Percentiles rank a stretch among this genome's conserved stretches.
Evolutionary conservation across 495 filamentous ascomycete species (phyloP).

Genomic region (Aspergillus conjunctus): DNA sequence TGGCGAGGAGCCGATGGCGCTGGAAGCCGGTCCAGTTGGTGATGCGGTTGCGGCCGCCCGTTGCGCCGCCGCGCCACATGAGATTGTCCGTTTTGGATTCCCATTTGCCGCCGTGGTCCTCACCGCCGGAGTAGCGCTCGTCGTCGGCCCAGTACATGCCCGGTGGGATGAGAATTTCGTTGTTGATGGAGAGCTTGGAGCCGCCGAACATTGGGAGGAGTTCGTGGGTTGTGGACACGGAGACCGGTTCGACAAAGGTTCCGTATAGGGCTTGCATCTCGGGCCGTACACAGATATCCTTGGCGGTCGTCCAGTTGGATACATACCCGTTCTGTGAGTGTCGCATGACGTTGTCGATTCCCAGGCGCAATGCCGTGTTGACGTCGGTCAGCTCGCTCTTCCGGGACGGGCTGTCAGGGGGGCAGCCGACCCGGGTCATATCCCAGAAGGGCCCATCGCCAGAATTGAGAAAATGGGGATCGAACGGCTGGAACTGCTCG

Average conservation of each 20-base stretch:
- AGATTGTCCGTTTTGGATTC: constrained; percentile 50
- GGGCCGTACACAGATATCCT: constrained; percentile 61
- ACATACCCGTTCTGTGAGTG: constrained; percentile 54
- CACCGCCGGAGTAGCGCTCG: constrained; percentile 57
- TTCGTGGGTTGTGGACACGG: constrained; percentile 51
- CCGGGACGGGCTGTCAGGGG: constrained; percentile 54
- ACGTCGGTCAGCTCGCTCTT: constrained; percentile 36
- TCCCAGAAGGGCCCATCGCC: constrained; percentile 49
- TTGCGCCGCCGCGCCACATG: constrained; percentile 52
- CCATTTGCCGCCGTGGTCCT: constrained; percentile 53
- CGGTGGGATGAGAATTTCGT: constrained; percentile 72
- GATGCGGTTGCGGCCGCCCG: constrained; percentile 38
- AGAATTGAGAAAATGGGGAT: constrained; percentile 5
- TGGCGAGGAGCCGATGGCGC: constrained; percentile 53
- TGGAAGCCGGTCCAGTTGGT: constrained; percentile 41
- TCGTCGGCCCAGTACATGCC: constrained; percentile 69
- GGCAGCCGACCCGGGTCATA: constrained; percentile 56
- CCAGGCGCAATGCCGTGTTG: constrained; percentile 31
- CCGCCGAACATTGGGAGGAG: constrained; percentile 70
- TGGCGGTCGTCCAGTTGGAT: constrained; percentile 58
- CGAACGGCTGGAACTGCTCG: constrained; percentile 12
- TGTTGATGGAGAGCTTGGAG: constrained; percentile 68
- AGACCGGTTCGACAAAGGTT: constrained; percentile 62
- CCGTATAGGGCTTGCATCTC: constrained; percentile 62
- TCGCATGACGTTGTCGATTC: constrained; percentile 37